Base-by-base conservation (phyloP, 1,284 basidiomycete species). In the Sporisorium iseilematis-ciliati region DNA sequence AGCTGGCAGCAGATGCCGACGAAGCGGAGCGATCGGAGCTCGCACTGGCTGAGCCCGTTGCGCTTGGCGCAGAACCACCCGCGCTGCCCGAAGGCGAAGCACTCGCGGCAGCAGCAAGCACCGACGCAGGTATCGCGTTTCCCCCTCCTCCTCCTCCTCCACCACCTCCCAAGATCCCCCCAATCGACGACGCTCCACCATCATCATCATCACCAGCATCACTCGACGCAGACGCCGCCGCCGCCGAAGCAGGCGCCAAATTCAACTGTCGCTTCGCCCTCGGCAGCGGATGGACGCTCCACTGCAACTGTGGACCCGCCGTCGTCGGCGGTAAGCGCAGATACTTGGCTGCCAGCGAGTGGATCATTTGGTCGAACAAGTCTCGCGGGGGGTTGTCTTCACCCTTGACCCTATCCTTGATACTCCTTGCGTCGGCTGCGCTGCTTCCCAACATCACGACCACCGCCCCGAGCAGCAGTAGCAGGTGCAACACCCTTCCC, bases 361-460 rank as follows among this genome's bases (percentile, higher is more conserved):
- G 57, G 1, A 74, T 0, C 46, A 74, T n/a, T 42, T 68, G 71
- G 35, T 74, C 65, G 33, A 74, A 68, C 43, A 74, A 25, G 43
- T 65, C 71, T 7, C 65, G 51, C 33, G 53, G 31, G 3, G 35
- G 50, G 12, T 41, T 59, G 3, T 56, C 42, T 11, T 25, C 49
- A 14, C 11, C 48, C 4, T 3, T n/a, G n/a, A n/a, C 29, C 18
- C 16, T 29, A 3, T 11, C 33, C 20, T 4, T 23, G 7, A 40
- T 38, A 2, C 20, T 29, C 10, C 25, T 57, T 10, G 35, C 56
- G 2, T 49, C 23, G 8, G 42, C 45, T 20, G 12, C 40, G 21
- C 26, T 8, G 11, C 43, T 35, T 5, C 2, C 26, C 53, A 26
- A 18, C n/a, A 21, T 18, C 20, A 29, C n/a, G 3, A 29, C 3